These are phyloP conservation scores for Trametes sanguinea DNA, from an alignment of 768 basidiomycete genomes.

Conservation along the genomic window DNA sequence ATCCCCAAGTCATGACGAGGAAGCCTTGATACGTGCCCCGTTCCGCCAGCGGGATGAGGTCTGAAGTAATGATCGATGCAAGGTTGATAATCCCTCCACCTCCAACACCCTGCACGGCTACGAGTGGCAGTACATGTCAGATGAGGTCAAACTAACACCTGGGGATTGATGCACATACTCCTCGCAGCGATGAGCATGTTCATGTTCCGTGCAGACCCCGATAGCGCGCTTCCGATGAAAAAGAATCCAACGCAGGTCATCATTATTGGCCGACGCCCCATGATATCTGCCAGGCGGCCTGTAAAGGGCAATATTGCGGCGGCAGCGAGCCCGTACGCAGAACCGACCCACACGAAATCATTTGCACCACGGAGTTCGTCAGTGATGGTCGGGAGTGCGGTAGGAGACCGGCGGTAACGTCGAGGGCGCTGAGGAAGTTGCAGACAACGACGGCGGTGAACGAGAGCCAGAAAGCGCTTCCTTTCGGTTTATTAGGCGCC, in stretches of 20 bases:
- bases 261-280: conserved; percentile 39
- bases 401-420: conserved; percentile 15
- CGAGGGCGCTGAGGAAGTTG: conserved; percentile 20
- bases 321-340: conserved; percentile 38
- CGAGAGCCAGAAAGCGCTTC: conserved; percentile 8
- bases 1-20: conserved; percentile 20
- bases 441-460: conserved; percentile 15
- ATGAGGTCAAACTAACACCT: neutral
- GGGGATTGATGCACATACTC: conserved; percentile 2
- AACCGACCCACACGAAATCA: conserved; percentile 30
- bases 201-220: conserved; percentile 43
- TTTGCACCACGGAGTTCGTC: conserved; percentile 20
- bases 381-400: conserved; percentile 13
- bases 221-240: conserved; percentile 42
- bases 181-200: conserved; percentile 43
- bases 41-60: conserved; percentile 30
- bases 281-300: conserved; percentile 20
- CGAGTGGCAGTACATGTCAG: neutral
- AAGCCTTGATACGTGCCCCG: conserved; percentile 36
- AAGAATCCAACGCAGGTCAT: conserved; percentile 36
- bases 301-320: conserved; percentile 38
- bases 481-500: no score
- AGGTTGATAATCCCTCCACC: conserved; percentile 28
- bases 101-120: conserved; percentile 35
- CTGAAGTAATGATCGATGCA: conserved; percentile 29